A percentile compares a stretch with the other conserved stretches of the same genome.
Conservation (phyloP, 2,329 filamentous ascomycete species). For the Cladosporium sp. region DNA sequence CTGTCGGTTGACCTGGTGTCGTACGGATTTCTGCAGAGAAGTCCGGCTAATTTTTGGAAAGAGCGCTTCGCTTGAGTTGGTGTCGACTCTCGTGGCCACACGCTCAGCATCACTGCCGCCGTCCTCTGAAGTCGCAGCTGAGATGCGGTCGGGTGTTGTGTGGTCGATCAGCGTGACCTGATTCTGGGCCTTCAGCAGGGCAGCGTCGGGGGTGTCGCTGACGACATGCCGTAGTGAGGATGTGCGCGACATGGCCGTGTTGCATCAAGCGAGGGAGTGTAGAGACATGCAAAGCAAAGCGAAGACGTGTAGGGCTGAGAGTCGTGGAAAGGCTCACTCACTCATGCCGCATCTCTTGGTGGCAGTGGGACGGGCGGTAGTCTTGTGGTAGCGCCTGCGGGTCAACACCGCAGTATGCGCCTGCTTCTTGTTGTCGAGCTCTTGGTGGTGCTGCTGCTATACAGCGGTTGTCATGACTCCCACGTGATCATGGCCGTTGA, state of each 20-base stretch:
- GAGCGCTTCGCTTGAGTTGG: constrained; percentile 24
- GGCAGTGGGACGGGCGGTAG: not conserved
- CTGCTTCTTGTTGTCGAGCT: not conserved
- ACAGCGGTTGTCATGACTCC: not conserved
- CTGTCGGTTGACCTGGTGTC: constrained; percentile 35
- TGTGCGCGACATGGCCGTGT: constrained; percentile 28
- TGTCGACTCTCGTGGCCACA: constrained; percentile 33
- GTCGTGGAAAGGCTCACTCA: not conserved
- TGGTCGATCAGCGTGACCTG: constrained; percentile 69
- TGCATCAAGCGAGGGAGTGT: not conserved
- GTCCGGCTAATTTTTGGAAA: constrained; percentile 9
- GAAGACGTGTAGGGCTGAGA: constrained; percentile 15
- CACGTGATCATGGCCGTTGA: not conserved
- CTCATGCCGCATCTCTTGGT: not conserved
- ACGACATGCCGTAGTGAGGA: constrained; percentile 28
- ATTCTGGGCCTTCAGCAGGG: constrained; percentile 45
- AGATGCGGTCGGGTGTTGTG: constrained; percentile 31
- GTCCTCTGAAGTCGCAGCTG: constrained; percentile 13
- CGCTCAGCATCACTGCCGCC: constrained; percentile 29
- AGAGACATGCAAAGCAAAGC: constrained; percentile 2
- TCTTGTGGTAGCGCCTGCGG: constrained; percentile 2
- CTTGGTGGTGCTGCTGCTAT: not conserved
- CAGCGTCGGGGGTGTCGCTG: constrained; percentile 26
- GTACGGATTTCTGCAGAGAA: constrained; percentile 29
- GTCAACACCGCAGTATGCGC: not conserved